Evolutionary conservation across 495 filamentous ascomycete genomes (phyloP), one percentile per base, ranked within the genome.

Genomic region (Penicillium riverlandense): DNA sequence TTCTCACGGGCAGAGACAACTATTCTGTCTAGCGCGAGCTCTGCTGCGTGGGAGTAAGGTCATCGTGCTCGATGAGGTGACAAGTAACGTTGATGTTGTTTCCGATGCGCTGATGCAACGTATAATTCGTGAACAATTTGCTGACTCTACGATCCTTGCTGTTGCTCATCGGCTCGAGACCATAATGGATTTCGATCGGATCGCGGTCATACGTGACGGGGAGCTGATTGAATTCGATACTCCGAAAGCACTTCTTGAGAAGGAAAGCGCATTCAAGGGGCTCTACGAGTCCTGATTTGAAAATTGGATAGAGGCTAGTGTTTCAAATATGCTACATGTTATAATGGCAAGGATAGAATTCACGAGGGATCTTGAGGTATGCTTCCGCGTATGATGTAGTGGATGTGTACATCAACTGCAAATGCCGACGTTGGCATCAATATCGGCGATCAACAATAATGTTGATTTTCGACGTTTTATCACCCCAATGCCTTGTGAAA

Each of bases 1-100:
- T 29, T 62, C 55, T 11, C 61, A 67, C 37, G 74, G 74, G 5
- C 68, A 78, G 46, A 49, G 62, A 27, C 75, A 78, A 46, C 36
- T 63, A 11, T 45, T 66, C 12, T 52, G 41, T 34, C 43, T 66
- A 0, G 62, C 62, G 2, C 47, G 62, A n/a, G 49, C 59, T 0
- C 12, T 66, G 11, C 27, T 68, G 8, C 45, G 44, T 8, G 11
- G 30, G 9, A 40, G 48, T 5, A 32, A 50, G 14, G 52, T 61
- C 29, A 13, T 62, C 11, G 39, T 63, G 6, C 40, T 52, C 16
- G 73, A 78, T 49, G 76, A 43, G 29, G 32, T 12, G 2, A 38
- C 27, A 5, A 52, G 45, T 44, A 62, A 47, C 34, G 50, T 69
- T 1, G 64, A 66, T 33, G 32, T 38, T 22, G 43, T 45, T 8